Evolutionary conservation across 1,284 basidiomycete species (phyloP).

Genomic region (Ustilago trichophora): DNA sequence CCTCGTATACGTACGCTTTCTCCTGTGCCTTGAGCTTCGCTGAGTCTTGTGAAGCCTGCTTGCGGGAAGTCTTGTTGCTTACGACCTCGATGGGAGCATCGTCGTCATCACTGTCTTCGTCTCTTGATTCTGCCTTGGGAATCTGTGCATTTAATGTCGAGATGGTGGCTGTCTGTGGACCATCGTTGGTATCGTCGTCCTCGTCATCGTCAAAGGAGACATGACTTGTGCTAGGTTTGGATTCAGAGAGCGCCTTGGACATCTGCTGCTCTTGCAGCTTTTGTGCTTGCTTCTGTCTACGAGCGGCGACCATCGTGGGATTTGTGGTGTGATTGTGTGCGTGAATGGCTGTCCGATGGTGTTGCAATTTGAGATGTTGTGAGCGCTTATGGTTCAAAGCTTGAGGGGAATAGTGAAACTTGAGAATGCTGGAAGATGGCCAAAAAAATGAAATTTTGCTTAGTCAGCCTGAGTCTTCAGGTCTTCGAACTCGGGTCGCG

Average conservation of each 20-base stretch:
- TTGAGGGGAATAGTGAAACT: neutral
- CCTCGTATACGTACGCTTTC: constrained; percentile 11
- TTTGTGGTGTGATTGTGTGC: too few species aligned
- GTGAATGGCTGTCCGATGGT: neutral
- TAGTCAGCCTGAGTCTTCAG: constrained; percentile 18
- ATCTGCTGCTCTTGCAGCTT: constrained; percentile 46
- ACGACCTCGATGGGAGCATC: constrained; percentile 49
- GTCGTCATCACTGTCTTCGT: constrained; percentile 26
- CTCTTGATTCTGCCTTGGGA: too few species aligned
- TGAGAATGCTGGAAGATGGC: constrained; percentile 4
- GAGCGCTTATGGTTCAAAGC: neutral
- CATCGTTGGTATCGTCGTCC: constrained; percentile 1
- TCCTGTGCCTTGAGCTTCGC: constrained; percentile 26
- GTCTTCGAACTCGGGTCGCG: constrained; percentile 16
- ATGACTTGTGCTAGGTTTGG: constrained; percentile 20
- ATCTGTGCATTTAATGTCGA: neutral
- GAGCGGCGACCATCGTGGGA: constrained; percentile 25
- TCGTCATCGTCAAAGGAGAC: constrained; percentile 41
- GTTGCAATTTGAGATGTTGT: neutral
- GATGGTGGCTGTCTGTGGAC: neutral
- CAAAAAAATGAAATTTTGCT: constrained; percentile 29
- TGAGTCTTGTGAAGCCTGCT: constrained; percentile 24
- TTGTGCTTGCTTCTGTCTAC: constrained; percentile 24
- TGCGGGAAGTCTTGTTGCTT: constrained; percentile 42
- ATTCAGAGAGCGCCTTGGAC: constrained; percentile 29